Percentiles rank a stretch among this genome's conserved stretches.
These are phyloP conservation scores for Piloderma croceum DNA, from an alignment of 768 basidiomycete species.

Conservation along the genomic window DNA sequence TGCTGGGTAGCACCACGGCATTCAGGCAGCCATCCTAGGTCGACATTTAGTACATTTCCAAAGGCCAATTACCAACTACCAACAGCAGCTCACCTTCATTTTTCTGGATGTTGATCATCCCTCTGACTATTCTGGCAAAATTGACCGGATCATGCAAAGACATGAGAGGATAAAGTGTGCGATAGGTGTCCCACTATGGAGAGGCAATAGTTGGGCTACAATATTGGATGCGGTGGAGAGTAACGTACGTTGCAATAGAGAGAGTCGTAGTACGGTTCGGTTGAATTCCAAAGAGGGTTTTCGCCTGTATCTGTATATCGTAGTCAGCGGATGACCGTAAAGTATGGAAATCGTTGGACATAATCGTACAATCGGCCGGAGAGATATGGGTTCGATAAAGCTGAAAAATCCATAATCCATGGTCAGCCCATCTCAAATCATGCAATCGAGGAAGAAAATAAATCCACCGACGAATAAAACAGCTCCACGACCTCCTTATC, in stretches of 20 bases:
- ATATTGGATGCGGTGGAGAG: background rate
- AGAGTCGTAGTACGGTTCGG: constrained; percentile 62
- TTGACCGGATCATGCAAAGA: constrained; percentile 57
- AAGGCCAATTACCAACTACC: background rate
- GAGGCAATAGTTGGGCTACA: background rate
- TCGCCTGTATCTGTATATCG: constrained; percentile 50
- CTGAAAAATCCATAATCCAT: constrained; percentile 18
- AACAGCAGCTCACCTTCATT: constrained; percentile 44
- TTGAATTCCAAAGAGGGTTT: constrained; percentile 58
- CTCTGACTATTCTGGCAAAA: constrained; percentile 55
- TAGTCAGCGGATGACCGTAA: background rate
- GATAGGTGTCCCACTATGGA: constrained; percentile 58
- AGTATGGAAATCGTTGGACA: background rate
- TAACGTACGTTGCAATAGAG: constrained; percentile 60
- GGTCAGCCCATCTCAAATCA: background rate
- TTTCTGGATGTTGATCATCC: constrained; percentile 62
- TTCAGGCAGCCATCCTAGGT: constrained; percentile 59
- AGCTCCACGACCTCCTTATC: constrained; percentile 44
- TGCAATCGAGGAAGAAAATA: too few relatives aligned
- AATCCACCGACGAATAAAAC: constrained; percentile 41
- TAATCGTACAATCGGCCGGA: constrained; percentile 54
- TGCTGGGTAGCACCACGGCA: constrained; percentile 51
- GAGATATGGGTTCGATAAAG: constrained; percentile 58
- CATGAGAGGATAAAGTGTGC: constrained; percentile 58
- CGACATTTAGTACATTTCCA: background rate